Evolutionary conservation across 1,284 basidiomycete species (phyloP).

Genomic region (Earliella scabrosa): DNA sequence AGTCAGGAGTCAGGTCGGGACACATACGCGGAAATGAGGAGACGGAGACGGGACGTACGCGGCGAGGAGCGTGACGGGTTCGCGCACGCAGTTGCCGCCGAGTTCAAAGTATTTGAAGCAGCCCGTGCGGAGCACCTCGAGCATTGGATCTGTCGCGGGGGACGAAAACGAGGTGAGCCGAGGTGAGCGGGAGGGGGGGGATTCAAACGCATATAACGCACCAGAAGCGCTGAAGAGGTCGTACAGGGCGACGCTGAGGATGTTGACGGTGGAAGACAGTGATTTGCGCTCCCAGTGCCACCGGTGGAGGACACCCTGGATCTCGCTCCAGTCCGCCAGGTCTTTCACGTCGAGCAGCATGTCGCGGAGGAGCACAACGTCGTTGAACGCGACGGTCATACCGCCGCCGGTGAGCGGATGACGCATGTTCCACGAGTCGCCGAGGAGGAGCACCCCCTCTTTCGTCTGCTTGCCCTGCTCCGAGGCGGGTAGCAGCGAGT

Average conservation of each 20-base stretch:
- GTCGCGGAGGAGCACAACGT: slow-evolving; percentile 76
- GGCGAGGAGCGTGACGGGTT: slow-evolving; percentile 87
- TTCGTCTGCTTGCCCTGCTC: slow-evolving; percentile 67
- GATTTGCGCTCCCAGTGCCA: slow-evolving; percentile 91
- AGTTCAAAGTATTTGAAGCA: slow-evolving; percentile 98
- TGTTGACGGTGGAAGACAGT: slow-evolving; percentile 85
- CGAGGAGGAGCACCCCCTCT: slow-evolving; percentile 85
- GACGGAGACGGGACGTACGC: slow-evolving; percentile 58
- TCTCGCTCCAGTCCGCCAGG: slow-evolving; percentile 64
- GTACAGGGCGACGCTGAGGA: slow-evolving; percentile 89
- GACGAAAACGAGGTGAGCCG: neutral
- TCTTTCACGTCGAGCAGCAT: slow-evolving; percentile 58
- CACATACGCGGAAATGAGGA: neutral
- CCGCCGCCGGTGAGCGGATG: slow-evolving; percentile 98
- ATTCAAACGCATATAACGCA: slow-evolving; percentile 43
- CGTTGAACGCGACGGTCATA: slow-evolving; percentile 92
- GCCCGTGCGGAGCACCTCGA: slow-evolving; percentile 87
- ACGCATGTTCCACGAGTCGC: slow-evolving; percentile 99
- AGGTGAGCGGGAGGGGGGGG: no score
- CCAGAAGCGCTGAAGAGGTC: slow-evolving; percentile 92
- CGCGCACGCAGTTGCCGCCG: slow-evolving; percentile 88
- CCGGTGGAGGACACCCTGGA: slow-evolving; percentile 59
- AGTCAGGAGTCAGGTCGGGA: neutral
- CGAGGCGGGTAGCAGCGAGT: slow-evolving; percentile 89
- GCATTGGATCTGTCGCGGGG: slow-evolving; percentile 59